Evolutionary conservation across 2,329 filamentous ascomycete genomes (phyloP), one percentile per base, ranked within the genome.

Genomic region (Epichloe festucae): DNA sequence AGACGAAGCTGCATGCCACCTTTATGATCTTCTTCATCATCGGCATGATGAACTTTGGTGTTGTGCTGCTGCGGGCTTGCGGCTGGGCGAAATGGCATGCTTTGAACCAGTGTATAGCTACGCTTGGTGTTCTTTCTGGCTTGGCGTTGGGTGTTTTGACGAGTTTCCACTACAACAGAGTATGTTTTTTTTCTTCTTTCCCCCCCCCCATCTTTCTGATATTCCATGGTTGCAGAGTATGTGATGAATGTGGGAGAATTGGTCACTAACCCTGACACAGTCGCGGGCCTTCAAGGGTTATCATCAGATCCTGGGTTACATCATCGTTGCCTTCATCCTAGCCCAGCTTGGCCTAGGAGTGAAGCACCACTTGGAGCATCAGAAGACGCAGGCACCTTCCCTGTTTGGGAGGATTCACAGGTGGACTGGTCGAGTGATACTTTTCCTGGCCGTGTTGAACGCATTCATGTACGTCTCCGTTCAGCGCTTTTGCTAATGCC

Each of bases 231-330:
- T 17, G n/a, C 4, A 42, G 17, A 17, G n/a, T 19, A 21, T 14
- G 36, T 8, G 36, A 11, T 7, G 12, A 6, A 39, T 39, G 36
- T 10, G n/a, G 21, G 41, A 11, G 41, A 21, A 7, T 44, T 14
- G 12, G 7, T 19, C 39, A 19, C 48, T 49, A 38, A 49, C 39
- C 15, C 47, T 49, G 17, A 54, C 39, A 48, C 42, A 80, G 75
- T 77, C 77, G 17, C 75, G 72, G 48, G 65, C 66, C 10, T 78
- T 79, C 63, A 71, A 70, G 44, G 71, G 71, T 1, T 64, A 70
- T 8, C 81, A 84, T 58, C 79, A 83, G 59, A 69, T 83, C 48
- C 65, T 84, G 52, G 81, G 81, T 8, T 68, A 79, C 52, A 60
- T 82, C 15, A 65, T 81, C 40, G 67, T 78, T 45, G 64, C 71